phyloP scores from a whole-genome alignment of 768 basidiomycete species.

The Cytidiella melzeri region DNA sequence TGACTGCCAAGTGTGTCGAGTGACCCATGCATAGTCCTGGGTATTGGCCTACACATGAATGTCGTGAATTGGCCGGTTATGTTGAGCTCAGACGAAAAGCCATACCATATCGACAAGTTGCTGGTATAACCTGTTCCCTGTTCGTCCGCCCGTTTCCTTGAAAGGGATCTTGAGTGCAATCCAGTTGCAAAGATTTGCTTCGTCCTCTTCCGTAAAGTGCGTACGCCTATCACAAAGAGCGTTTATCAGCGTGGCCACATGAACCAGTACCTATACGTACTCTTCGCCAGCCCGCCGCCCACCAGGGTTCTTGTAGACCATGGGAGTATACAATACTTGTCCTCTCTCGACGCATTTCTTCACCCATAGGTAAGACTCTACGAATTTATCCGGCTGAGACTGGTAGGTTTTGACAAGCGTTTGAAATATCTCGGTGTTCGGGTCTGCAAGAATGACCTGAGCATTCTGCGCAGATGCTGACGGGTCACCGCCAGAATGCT shows the following conservation, averaged over 20 bases:
- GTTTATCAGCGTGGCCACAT: background rate
- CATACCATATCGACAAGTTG: conserved; percentile 70
- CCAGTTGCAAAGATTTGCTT: conserved; percentile 68
- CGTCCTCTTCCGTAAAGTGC: conserved; percentile 73
- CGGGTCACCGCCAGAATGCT: conserved; percentile 83
- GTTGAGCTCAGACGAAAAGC: no score
- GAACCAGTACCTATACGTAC: conserved; percentile 34
- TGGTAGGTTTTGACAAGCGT: conserved; percentile 71
- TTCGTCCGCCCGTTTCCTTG: conserved; percentile 76
- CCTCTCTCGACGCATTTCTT: conserved; percentile 76
- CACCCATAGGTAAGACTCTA: conserved; percentile 80
- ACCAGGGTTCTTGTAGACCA: conserved; percentile 81
- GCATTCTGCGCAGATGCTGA: conserved; percentile 64
- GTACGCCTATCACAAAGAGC: conserved; percentile 46
- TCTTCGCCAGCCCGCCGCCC: conserved; percentile 78
- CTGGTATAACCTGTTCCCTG: conserved; percentile 78
- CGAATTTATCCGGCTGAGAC: conserved; percentile 62
- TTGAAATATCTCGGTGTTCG: conserved; percentile 69
- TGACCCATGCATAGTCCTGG: conserved; percentile 74
- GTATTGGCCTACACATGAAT: conserved; percentile 55
- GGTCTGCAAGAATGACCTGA: conserved; percentile 74
- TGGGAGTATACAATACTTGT: conserved; percentile 58
- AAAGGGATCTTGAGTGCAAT: conserved; percentile 81
- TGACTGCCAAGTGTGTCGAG: conserved; percentile 83
- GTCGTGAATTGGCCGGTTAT: background rate